phyloP scores from a whole-genome alignment of 2,329 filamentous ascomycete species.

The Rutstroemia sydowiana region DNA sequence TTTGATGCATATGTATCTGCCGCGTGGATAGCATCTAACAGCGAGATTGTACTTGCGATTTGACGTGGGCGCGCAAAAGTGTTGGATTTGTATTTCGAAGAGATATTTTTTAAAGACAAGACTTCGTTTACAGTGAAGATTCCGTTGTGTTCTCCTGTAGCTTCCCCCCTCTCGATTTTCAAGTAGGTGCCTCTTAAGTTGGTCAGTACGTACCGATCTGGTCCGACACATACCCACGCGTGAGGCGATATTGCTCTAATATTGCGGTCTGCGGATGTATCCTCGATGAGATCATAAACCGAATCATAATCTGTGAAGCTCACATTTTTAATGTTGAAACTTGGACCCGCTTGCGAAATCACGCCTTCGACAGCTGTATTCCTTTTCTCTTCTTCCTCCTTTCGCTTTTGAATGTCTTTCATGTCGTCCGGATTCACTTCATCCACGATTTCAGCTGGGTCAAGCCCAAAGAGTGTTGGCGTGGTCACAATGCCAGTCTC shows the following conservation, averaged over 20 bases:
- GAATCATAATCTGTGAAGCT: slow-evolving; percentile 88
- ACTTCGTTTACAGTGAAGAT: slow-evolving; percentile 33
- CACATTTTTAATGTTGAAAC: slow-evolving; percentile 12
- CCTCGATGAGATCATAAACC: slow-evolving; percentile 82
- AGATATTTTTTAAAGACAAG: slow-evolving; percentile 11
- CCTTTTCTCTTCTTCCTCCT: slow-evolving; percentile 35
- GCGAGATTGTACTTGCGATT: slow-evolving; percentile 57
- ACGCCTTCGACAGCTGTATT: slow-evolving; percentile 9
- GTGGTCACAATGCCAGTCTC: slow-evolving; percentile 81
- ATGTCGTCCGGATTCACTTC: slow-evolving; percentile 58
- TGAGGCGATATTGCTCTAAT: slow-evolving; percentile 69
- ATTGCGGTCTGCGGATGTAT: slow-evolving; percentile 69
- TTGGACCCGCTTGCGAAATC: neutral
- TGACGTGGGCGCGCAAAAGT: slow-evolving; percentile 63
- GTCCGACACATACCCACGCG: slow-evolving; percentile 76
- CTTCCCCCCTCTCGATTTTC: slow-evolving; percentile 36
- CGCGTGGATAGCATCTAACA: slow-evolving; percentile 72
- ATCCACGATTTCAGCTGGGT: slow-evolving; percentile 70
- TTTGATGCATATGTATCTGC: slow-evolving; percentile 72
- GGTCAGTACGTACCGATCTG: slow-evolving; percentile 62
- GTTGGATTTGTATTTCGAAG: slow-evolving; percentile 35
- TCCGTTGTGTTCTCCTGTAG: slow-evolving; percentile 15
- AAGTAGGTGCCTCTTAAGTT: slow-evolving; percentile 57
- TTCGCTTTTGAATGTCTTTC: slow-evolving; percentile 43
- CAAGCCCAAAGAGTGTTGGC: slow-evolving; percentile 86